Evolutionary conservation across 2,329 filamentous ascomycete genomes (phyloP).

Genomic region (Podosphaera xanthii): DNA sequence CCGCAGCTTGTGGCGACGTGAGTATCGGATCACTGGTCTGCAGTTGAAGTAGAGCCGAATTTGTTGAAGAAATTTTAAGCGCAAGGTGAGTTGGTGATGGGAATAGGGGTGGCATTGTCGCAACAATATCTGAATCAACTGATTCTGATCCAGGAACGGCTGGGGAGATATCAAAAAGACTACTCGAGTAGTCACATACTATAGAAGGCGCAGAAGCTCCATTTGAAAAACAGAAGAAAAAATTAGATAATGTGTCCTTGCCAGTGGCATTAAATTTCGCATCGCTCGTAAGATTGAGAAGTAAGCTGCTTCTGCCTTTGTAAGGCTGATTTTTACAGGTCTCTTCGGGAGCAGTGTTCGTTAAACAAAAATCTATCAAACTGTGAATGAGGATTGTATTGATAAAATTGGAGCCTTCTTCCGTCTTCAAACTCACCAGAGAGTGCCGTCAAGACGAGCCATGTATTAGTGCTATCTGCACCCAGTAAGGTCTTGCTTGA

Average conservation of each 20-base stretch:
- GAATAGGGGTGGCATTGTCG: neutral
- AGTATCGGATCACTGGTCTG: neutral
- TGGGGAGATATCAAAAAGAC: constrained; percentile 1
- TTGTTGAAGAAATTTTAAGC: neutral
- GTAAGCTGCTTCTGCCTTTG: neutral
- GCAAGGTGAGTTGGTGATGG: neutral
- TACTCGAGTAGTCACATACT: constrained; percentile 1
- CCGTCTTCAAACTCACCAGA: neutral
- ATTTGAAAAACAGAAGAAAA: constrained; percentile 1
- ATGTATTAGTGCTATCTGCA: constrained; percentile 1
- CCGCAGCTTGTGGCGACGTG: neutral
- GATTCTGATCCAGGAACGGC: neutral
- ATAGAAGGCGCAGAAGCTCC: neutral
- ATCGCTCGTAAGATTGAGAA: neutral
- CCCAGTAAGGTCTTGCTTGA: neutral
- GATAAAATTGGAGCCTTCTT: too few species aligned
- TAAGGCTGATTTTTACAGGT: constrained; percentile 1
- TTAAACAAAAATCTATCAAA: neutral
- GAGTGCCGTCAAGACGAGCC: neutral
- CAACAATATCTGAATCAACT: neutral
- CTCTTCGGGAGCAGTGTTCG: neutral
- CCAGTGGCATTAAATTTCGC: neutral
- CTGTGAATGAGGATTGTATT: neutral
- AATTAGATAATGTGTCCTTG: neutral
- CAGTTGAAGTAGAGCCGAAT: neutral